Evolutionary conservation across 2,329 filamentous ascomycete genomes (phyloP), one percentile per base, ranked within the genome.

Genomic region (Calcarisporium arbuscula): DNA sequence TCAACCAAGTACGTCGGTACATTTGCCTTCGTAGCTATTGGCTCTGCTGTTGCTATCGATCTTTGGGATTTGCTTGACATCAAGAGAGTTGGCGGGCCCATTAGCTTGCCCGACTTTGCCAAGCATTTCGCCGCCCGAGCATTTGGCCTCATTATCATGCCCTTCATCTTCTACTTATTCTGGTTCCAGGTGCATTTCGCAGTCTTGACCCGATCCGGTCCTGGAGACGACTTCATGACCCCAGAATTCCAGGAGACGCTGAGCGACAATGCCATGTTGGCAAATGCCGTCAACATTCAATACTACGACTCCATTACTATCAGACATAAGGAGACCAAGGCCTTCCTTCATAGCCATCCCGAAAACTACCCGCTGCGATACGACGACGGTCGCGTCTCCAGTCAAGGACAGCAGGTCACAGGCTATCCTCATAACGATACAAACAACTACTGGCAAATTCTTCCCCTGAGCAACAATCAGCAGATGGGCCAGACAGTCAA

Each of bases 141-240:
- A n/a, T 68, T 94, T 44, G 89, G 85, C 11, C 70, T 98, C 36
- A 86, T 96, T 49, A 58, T 95, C 47, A 77, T 96, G 47, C 92
- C 92, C 11, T 95, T 98, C 71, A 71, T 96, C 53, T 94, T 98
- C 64, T 98, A 98, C 63, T 77, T 98, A 30, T 96, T 98, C 73
- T 98, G 92, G 92, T 98, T 98, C 80, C 92, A 98, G 72, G 89
- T 98, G 19, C 92, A 98, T 66, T 98, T 98, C 60, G 74, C 86
- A 28, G 86, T 98, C 50, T 73, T 98, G 43, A 82, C 68, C 46
- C 76, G 82, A 40, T 96, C 92, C 34, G 92, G 92, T 22, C 90
- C 92, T 28, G 92, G 92, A 35, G 92, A 98, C 56, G 90, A 96
- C 54, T 98, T 98, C 66, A 98, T 98, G 92, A 88, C 84, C 5